Evolutionary conservation across 1,139 yeast genomes (phyloP).

Genomic region (Waltiozyma sp.): DNA sequence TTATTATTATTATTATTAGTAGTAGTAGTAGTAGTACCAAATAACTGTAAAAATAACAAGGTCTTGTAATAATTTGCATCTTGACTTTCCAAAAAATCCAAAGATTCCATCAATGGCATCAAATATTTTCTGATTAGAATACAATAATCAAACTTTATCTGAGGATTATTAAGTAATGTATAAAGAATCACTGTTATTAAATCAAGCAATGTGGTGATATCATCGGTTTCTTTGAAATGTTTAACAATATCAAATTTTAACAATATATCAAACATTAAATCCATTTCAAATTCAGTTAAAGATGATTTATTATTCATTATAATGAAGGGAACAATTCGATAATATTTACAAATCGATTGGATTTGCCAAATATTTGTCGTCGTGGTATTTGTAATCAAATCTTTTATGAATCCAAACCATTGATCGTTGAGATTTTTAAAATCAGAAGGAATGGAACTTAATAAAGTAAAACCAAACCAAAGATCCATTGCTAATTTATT

Average conservation of each 20-base stretch:
- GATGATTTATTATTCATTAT: constrained; percentile 2
- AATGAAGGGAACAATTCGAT: constrained; percentile 12
- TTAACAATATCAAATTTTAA: not conserved
- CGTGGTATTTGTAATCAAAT: not conserved
- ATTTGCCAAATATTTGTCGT: constrained; percentile 1
- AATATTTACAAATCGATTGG: constrained; percentile 5
- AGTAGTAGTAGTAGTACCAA: not conserved
- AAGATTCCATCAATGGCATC: not conserved
- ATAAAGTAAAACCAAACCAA: constrained; percentile 13
- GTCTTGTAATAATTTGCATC: not conserved
- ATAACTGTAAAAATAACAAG: constrained; percentile 4
- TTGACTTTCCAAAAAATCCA: not conserved
- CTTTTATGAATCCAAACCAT: constrained; percentile 3
- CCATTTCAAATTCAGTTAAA: not conserved
- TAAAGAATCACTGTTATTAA: constrained; percentile 5
- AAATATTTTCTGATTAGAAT: not conserved
- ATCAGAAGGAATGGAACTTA: not conserved
- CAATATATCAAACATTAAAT: constrained; percentile 4
- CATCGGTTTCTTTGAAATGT: not conserved
- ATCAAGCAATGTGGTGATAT: not conserved
- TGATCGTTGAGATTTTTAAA: not conserved
- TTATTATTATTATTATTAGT: not conserved
- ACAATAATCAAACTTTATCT: not conserved
- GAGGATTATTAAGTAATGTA: constrained; percentile 6
- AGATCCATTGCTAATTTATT: constrained; percentile 8